Evolutionary conservation across 768 basidiomycete genomes (phyloP), one percentile per base, ranked within the genome.

Genomic region (Pleurotus citrinopileatus): DNA sequence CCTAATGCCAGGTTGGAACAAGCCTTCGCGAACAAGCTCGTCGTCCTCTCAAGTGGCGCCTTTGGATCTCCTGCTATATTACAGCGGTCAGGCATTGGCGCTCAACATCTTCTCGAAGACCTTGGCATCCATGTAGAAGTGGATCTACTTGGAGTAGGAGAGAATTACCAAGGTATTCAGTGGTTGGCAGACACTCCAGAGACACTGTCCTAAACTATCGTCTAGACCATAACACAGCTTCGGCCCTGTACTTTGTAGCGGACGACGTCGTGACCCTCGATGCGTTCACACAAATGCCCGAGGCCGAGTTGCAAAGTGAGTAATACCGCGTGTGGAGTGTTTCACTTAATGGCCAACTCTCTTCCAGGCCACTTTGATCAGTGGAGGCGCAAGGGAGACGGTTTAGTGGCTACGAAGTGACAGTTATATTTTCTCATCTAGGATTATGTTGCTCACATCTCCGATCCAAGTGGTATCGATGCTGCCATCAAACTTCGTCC

Each of bases 71-170:
- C 81, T 3, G 63, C 76, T 1, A 80, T 85, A 19, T 66, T 85
- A 9, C 82, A 84, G 57, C 70, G 81, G 60, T 87, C 85, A 0
- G 88, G 91, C 4, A 85, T 94, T 52, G 91, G 91, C 2, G 73
- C 78, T 0, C 59, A 63, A 2, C 62, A 67, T 0, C 59, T 86
- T 36, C 69, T 91, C 36, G 61, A 76, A 36, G 68, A 67, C 28
- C 68, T 78, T 50, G 73, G 72, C 9, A 77, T 92, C 27, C 59
- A 67, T 5, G 70, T 74, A 55, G 46, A 81, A 23, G 74, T 87
- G 12, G 81, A 89, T 52, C 77, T 91, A 12, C 87, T 88, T 1
- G 86, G 85, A 15, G 90, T 94, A 0, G 90, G 91, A 9, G 84
- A 87, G 62, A 80, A 89, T 57, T 82, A 80, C 50, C 73, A 77